Conservation (phyloP, 2,329 filamentous ascomycete species). For the Fusarium buharicum region DNA sequence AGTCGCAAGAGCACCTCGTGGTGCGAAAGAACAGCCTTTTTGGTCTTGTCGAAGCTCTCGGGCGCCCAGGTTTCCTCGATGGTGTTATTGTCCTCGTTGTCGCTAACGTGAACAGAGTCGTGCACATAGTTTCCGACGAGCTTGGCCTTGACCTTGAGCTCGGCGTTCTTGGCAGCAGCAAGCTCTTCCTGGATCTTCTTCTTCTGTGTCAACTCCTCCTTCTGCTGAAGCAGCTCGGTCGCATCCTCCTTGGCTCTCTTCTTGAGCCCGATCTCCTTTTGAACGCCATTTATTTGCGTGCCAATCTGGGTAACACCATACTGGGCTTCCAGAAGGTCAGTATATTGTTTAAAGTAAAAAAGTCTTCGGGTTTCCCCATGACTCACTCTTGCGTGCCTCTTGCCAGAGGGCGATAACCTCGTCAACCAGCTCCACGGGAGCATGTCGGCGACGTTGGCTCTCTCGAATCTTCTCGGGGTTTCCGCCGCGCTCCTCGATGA, state of each 20-base stretch:
- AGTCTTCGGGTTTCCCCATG: conserved; percentile 21
- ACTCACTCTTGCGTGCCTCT: conserved; percentile 77
- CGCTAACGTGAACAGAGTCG: conserved; percentile 82
- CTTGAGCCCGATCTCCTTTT: conserved; percentile 90
- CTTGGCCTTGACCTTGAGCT: conserved; percentile 81
- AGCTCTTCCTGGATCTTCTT: conserved; percentile 82
- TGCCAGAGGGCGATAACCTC: conserved; percentile 89
- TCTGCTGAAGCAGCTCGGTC: conserved; percentile 80
- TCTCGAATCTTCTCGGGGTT: conserved; percentile 92
- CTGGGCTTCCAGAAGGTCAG: conserved; percentile 58
- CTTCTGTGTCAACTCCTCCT: conserved; percentile 79
- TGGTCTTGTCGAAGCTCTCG: conserved; percentile 76
- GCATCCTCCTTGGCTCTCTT: conserved; percentile 96
- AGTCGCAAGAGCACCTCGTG: conserved; percentile 91
- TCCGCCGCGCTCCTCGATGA: conserved; percentile 87
- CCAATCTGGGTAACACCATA: conserved; percentile 84
- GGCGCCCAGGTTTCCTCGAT: conserved; percentile 83
- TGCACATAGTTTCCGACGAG: conserved; percentile 81
- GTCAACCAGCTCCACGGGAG: conserved; percentile 85
- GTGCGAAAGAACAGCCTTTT: conserved; percentile 84
- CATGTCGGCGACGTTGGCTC: conserved; percentile 85
- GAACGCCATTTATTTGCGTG: conserved; percentile 84
- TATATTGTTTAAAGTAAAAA: background rate
- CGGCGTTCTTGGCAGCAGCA: conserved; percentile 78
- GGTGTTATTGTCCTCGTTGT: conserved; percentile 89